Evolutionary conservation across 805 yeast genomes (phyloP), one percentile per base, ranked within the genome.

Genomic region (Zygosaccharomyces rouxii): DNA sequence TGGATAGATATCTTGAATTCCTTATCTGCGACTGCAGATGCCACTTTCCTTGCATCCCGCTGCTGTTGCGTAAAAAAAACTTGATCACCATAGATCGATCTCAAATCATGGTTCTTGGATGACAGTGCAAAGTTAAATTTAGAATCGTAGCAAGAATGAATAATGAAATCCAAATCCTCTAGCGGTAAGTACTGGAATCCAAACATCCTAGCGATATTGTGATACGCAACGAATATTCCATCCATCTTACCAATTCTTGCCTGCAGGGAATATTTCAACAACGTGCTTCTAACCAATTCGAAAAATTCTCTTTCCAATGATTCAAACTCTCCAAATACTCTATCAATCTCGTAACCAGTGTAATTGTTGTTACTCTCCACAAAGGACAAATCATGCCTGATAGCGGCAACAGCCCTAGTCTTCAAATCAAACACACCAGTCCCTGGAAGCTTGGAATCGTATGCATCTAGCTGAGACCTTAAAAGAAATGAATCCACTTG

Each of bases 211-310:
- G 79, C 74, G 44, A 89, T 77, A 64, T 90, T 92, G 66, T 92
- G 99, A 65, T 83, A 92, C 0, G 97, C 97, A 13, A 92, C 75
- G 56, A 87, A 89, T 2, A 94, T 88, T 5, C 99, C 99, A 67
- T 90, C 97, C 98, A 94, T 92, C 58, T 86, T 82, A 2, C 98
- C 99, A 37, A 92, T 86, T 53, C 97, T 75, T 0, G 97, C 98
- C 66, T 94, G 98, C 55, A 92, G 73, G 2, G 86, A 78, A 62
- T 92, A 92, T 68, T 92, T 92, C 56, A 92, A 71, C 68, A 92
- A 68, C 0, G 94, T 84, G 1, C 92, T 78, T 49, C 86, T 71
- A 14, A 83, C 78, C 57, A 92, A 74, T 59, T 92, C 98, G 52
- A 71, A 74, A 63, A 77, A 75, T 60, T 92, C 99, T 16, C 90